phyloP scores from a whole-genome alignment of 2,329 filamentous ascomycete genomes.

The Lecanicillium sp. region DNA sequence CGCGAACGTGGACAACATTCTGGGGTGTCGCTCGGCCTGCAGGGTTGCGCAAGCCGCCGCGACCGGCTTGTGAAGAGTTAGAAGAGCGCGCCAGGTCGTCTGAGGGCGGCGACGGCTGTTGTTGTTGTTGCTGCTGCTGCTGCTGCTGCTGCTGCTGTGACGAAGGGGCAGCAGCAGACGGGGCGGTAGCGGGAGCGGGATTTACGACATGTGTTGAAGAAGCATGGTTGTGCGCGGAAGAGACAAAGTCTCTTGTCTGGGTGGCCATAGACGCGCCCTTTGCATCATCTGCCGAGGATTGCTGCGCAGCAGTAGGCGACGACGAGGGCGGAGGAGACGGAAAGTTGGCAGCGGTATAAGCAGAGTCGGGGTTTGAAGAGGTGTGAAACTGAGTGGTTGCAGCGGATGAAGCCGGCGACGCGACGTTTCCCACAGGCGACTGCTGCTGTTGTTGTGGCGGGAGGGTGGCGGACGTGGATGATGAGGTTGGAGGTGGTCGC shows the following conservation, averaged over 20 bases:
- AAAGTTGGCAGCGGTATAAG: conserved; percentile 38
- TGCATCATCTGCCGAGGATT: conserved; percentile 30
- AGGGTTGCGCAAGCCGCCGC: conserved; percentile 24
- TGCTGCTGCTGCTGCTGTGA: conserved; percentile 8
- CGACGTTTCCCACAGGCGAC: conserved; percentile 12
- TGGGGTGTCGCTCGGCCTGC: conserved; percentile 26
- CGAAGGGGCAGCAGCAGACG: background rate
- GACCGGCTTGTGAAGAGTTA: conserved; percentile 23
- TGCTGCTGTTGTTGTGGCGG: background rate
- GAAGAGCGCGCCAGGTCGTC: conserved; percentile 20
- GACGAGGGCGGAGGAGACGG: conserved; percentile 48
- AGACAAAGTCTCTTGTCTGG: conserved; percentile 13
- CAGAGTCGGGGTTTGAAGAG: conserved; percentile 30
- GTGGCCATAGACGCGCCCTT: conserved; percentile 42
- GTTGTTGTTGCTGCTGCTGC: conserved; percentile 12
- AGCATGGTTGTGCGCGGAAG: conserved; percentile 5
- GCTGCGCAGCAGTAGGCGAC: conserved; percentile 33
- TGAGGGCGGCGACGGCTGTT: conserved; percentile 27
- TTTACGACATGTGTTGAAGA: conserved; percentile 1
- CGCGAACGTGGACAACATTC: conserved; percentile 68
- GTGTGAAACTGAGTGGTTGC: conserved; percentile 11
- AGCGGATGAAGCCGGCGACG: conserved; percentile 10
- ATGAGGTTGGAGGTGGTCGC: conserved; percentile 10
- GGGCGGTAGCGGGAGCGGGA: background rate
- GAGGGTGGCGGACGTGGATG: conserved; percentile 4